phyloP scores from a whole-genome alignment of 1,284 basidiomycete genomes.

The Rhodotorula glutinis region DNA sequence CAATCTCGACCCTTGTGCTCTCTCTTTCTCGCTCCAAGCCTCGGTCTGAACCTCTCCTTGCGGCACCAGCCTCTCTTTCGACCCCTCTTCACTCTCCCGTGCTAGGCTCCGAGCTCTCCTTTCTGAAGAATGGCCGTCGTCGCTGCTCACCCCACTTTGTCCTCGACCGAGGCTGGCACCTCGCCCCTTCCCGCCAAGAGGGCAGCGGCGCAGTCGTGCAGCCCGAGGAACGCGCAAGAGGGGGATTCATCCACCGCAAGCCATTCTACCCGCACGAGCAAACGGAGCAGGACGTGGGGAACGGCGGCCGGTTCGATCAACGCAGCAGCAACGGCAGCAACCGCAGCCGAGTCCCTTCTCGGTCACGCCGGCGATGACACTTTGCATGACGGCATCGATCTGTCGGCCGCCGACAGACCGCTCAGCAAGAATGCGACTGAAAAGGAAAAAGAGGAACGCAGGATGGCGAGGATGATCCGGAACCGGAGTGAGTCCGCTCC shows the following conservation, averaged over 20 bases:
- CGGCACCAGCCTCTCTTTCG: not conserved
- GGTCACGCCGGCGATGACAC: not conserved
- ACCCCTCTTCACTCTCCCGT: too few species aligned
- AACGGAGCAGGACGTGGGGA: not conserved
- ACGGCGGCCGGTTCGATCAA: not conserved
- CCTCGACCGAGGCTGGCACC: not conserved
- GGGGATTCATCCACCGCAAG: too few species aligned
- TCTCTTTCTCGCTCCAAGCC: not conserved
- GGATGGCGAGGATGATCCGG: conserved; percentile 34
- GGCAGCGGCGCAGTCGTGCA: not conserved
- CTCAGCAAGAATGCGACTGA: conserved; percentile 1
- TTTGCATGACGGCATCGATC: not conserved
- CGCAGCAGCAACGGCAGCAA: not conserved
- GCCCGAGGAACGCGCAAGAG: not conserved
- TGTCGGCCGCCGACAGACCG: not conserved
- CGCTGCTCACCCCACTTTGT: not conserved
- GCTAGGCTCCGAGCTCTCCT: not conserved
- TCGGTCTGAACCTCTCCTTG: not conserved
- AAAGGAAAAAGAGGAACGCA: conserved; percentile 32
- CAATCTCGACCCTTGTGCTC: not conserved
- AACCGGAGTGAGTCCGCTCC: conserved; percentile 18
- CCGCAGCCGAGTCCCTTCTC: too few species aligned
- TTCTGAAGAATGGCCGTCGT: not conserved
- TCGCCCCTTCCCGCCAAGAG: too few species aligned
- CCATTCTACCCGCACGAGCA: not conserved